A percentile compares a stretch with the other conserved stretches of the same genome.
phyloP scores from a whole-genome alignment of 1,284 basidiomycete species.

The Wolfiporia cocos region DNA sequence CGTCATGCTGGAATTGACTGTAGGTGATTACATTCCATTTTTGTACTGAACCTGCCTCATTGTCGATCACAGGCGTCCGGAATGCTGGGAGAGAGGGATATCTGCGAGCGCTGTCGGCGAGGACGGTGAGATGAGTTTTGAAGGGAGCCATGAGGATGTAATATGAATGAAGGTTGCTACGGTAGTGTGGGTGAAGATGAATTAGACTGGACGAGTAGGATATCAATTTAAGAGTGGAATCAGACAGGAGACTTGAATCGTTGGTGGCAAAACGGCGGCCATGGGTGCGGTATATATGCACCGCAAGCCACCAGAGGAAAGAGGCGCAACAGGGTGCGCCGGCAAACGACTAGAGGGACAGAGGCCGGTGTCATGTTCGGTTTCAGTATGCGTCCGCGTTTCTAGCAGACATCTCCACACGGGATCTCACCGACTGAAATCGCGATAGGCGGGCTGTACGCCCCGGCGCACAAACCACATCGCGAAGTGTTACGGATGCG shows the following conservation, averaged over 20 bases:
- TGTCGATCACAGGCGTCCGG: slow-evolving; percentile 36
- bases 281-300: not conserved
- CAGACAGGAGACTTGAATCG: not conserved
- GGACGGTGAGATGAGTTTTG: slow-evolving; percentile 41
- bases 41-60: slow-evolving; percentile 25
- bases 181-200: not conserved
- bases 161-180: not conserved
- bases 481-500: too few relatives aligned
- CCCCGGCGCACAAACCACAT: too few relatives aligned
- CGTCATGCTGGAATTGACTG: slow-evolving; percentile 43
- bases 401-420: too few relatives aligned
- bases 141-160: slow-evolving; percentile 15
- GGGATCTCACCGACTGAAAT: too few relatives aligned
- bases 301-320: too few relatives aligned
- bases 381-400: too few relatives aligned
- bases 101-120: slow-evolving; percentile 37
- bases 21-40: slow-evolving; percentile 48
- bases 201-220: not conserved
- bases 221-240: not conserved
- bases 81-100: slow-evolving; percentile 40
- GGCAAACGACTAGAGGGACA: too few relatives aligned
- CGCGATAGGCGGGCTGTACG: too few relatives aligned
- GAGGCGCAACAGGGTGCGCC: too few relatives aligned
- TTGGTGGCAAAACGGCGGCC: not conserved
- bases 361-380: too few relatives aligned